A percentile compares a stretch with the other conserved stretches of the same genome.
phyloP scores from a whole-genome alignment of 768 basidiomycete genomes.

The Termitomyces titanicus region DNA sequence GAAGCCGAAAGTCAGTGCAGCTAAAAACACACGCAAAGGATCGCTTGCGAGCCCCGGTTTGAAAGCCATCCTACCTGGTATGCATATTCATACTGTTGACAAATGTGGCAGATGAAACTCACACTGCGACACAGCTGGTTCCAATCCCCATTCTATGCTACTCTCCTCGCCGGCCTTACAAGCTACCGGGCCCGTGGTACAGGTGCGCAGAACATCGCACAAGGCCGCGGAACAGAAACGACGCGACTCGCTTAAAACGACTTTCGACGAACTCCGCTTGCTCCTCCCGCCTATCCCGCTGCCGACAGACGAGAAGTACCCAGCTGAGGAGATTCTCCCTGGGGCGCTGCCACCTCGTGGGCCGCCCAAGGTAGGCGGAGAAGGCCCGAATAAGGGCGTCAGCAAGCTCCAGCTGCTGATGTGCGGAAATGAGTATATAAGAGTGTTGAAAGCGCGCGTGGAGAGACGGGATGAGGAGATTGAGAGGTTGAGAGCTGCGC shows the following conservation, averaged over 20 bases:
- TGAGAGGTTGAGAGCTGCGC: constrained; percentile 57
- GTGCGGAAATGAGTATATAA: constrained; percentile 88
- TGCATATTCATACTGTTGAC: constrained; percentile 13
- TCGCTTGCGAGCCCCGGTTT: constrained; percentile 49
- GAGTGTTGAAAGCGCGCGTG: constrained; percentile 70
- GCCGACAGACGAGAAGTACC: constrained; percentile 67
- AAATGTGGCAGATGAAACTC: background rate
- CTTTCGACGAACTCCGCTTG: constrained; percentile 79
- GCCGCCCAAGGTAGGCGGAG: constrained; percentile 77
- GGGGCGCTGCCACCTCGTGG: constrained; percentile 89
- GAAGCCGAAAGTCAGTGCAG: constrained; percentile 20
- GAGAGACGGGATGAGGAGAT: constrained; percentile 83
- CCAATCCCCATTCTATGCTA: constrained; percentile 12
- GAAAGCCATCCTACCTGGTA: constrained; percentile 74
- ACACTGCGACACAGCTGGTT: constrained; percentile 16
- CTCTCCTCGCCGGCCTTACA: constrained; percentile 2
- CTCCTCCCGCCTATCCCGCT: constrained; percentile 88
- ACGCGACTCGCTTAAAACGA: constrained; percentile 92
- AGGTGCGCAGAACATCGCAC: constrained; percentile 75
- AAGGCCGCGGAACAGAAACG: constrained; percentile 98
- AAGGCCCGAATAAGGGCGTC: constrained; percentile 94
- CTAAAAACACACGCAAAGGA: constrained; percentile 25
- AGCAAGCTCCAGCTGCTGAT: constrained; percentile 91
- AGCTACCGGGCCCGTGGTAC: constrained; percentile 23
- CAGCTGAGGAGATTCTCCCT: constrained; percentile 74